Conservation (phyloP, 768 basidiomycete species). For the Podaxis sp. region DNA sequence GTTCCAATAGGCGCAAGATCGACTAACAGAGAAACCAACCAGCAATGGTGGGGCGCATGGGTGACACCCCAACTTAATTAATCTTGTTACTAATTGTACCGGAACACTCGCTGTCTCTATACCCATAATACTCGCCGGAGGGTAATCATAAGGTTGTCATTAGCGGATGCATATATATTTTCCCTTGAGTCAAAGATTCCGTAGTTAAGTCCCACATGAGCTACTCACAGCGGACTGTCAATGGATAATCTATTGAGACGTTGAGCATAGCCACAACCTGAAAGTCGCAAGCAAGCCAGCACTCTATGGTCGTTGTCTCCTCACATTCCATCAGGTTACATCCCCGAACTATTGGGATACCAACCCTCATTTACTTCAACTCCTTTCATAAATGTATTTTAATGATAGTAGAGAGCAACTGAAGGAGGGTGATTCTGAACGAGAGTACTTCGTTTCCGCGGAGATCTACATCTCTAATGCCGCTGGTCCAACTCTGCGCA, state of each 20-base stretch:
- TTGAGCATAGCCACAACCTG: constrained; percentile 8
- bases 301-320: background rate
- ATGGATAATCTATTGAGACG: too few species aligned
- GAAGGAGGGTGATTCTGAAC: constrained; percentile 5
- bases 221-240: too few species aligned
- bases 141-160: constrained; percentile 7
- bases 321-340: background rate
- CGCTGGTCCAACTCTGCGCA: constrained; percentile 47
- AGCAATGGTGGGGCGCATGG: background rate
- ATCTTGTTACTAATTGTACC: constrained; percentile 4
- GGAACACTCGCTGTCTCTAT: constrained; percentile 1
- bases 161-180: constrained; percentile 9
- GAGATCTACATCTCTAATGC: constrained; percentile 59
- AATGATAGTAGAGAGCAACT: constrained; percentile 12
- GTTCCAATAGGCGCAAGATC: constrained; percentile 25
- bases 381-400: background rate
- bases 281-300: background rate
- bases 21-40: constrained; percentile 21
- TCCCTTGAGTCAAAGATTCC: constrained; percentile 12
- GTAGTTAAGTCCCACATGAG: background rate
- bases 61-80: background rate
- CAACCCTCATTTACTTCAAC: background rate
- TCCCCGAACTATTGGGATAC: background rate
- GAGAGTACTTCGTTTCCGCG: constrained; percentile 57
- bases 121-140: constrained; percentile 11